Conservation (phyloP, 345 rosid genomes). For the Boechera retrofracta region DNA sequence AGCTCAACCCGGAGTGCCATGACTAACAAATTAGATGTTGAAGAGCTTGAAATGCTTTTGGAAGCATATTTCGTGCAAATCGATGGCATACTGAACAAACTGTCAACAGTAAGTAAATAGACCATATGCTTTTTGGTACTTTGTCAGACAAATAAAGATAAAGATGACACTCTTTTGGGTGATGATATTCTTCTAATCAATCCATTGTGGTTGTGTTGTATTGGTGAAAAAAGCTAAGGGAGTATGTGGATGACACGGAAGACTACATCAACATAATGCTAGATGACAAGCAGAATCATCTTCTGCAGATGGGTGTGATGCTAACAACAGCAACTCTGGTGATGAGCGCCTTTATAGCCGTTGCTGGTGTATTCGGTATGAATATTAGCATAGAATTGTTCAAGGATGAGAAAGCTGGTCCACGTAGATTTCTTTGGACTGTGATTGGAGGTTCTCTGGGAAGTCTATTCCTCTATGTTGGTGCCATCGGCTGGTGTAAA, state of each 20-base stretch:
- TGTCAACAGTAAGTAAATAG: slow-evolving; percentile 72
- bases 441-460: slow-evolving; percentile 71
- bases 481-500: slow-evolving; percentile 88
- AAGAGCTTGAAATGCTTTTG: slow-evolving; percentile 97
- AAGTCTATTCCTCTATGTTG: slow-evolving; percentile 62
- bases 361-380: slow-evolving; percentile 83
- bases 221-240: slow-evolving; percentile 68
- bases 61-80: slow-evolving; percentile 97
- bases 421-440: slow-evolving; percentile 67
- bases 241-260: slow-evolving; percentile 93
- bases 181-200: slow-evolving; percentile 1
- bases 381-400: slow-evolving; percentile 69
- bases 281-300: slow-evolving; percentile 96
- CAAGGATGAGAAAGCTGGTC: slow-evolving; percentile 34
- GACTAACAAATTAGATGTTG: slow-evolving; percentile 74
- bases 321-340: slow-evolving; percentile 88
- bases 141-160: not conserved
- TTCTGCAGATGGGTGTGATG: slow-evolving; percentile 95
- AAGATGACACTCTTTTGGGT: not conserved
- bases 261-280: slow-evolving; percentile 96
- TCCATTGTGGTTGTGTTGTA: slow-evolving; percentile 22
- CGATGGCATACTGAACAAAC: slow-evolving; percentile 89
- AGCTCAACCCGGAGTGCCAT: slow-evolving; percentile 70
- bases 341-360: slow-evolving; percentile 65
- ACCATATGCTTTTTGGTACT: not conserved